Evolutionary conservation across 352 stramenopile genomes (phyloP), one percentile per base, ranked within the genome.

Genomic region (Globisporangium mamillatum): DNA sequence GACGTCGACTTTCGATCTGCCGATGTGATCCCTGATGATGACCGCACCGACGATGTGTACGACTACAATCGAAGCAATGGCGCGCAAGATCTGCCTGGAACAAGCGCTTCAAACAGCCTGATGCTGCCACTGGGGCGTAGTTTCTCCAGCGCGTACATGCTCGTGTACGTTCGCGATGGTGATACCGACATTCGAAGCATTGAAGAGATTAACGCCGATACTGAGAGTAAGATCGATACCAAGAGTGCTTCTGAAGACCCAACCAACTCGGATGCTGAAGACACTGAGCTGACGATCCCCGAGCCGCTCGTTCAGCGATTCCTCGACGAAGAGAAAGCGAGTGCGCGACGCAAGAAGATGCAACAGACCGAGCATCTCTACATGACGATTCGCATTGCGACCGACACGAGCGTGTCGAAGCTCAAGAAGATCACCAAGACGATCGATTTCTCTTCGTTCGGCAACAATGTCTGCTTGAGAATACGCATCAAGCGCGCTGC

Each of bases 81-180:
- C 25, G 12, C 29, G 14, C 27, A 58, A 44, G 48, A 60, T 3
- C 59, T 68, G 24, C 57, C 48, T 73, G 50, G 38, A 8, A 63
- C 70, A 24, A 66, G 27, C 46, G 52, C 60, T 12, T 46, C 74
- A 12, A 82, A 72, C 50, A 86, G 72, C 29, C 66, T 88, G 27
- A 79, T 90, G 69, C 52, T 91, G 34, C 84, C 88, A 41, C 68
- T 93, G 16, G 74, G 67, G 12, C 74, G 78, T 7, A 95, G 75
- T 48, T 95, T 92, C 63, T 88, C 87, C 4, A 96, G 89, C 44
- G 89, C 89, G 4, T 96, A 96, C 65, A 96, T 96, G 89, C 86
- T 96, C 4, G 89, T 95, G 34, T 95, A 95, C 63, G 79, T 95
- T 16, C 88, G 88, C 2, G 86, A 93, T 57, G 86, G 85, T 14